Conservation (phyloP, 495 filamentous ascomycete species). For the Lasiosphaeris hirsuta region DNA sequence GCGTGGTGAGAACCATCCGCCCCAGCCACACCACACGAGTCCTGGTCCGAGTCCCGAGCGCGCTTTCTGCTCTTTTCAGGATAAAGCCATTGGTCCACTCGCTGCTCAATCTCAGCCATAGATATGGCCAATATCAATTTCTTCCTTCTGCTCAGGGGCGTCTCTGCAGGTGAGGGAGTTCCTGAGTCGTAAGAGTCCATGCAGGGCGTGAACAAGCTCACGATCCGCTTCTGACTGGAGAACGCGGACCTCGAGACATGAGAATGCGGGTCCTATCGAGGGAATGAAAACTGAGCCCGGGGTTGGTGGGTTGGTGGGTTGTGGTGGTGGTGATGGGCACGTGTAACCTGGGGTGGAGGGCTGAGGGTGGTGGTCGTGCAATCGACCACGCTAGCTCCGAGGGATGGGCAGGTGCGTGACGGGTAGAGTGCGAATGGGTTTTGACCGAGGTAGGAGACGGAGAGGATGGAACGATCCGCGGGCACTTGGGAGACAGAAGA, state of each 20-base stretch:
- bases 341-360: no score
- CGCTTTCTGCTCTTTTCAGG: slow-evolving; percentile 1
- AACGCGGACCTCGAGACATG: slow-evolving; percentile 30
- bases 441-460: background rate
- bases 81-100: slow-evolving; percentile 28
- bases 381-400: no score
- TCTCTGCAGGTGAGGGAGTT: slow-evolving; percentile 24
- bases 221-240: slow-evolving; percentile 23
- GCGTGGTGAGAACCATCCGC: no score
- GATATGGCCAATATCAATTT: slow-evolving; percentile 28
- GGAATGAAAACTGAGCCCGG: background rate
- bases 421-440: background rate
- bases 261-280: slow-evolving; percentile 16
- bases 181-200: slow-evolving; percentile 30
- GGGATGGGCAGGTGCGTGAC: background rate
- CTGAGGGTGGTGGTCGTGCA: no score
- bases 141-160: slow-evolving; percentile 26
- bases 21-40: slow-evolving; percentile 6
- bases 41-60: slow-evolving; percentile 11
- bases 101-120: slow-evolving; percentile 27
- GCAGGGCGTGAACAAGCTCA: slow-evolving; percentile 17
- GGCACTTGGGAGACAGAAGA: no score
- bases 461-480: no score
- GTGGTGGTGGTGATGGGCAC: background rate
- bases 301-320: background rate